Evolutionary conservation across 345 rosid genomes (phyloP).

Genomic region (Populus ilicifolia): DNA sequence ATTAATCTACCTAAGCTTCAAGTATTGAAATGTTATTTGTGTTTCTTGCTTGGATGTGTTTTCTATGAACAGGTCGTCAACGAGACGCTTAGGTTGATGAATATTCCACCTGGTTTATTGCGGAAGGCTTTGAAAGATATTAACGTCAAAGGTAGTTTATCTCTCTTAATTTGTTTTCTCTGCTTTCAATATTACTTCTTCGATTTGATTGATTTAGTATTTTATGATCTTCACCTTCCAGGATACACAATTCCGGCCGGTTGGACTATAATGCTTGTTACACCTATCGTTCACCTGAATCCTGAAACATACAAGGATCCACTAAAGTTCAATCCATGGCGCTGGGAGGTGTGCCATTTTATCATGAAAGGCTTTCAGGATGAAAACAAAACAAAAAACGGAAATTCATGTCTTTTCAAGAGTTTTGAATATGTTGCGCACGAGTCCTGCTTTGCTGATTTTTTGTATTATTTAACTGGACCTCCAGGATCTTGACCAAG

Average conservation of each 20-base stretch:
- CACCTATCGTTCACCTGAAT: conserved; percentile 16
- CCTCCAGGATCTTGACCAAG: neutral
- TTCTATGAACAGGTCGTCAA: neutral
- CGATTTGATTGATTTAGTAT: neutral
- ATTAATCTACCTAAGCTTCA: neutral
- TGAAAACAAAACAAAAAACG: neutral
- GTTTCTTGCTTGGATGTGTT: neutral
- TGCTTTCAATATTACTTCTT: neutral
- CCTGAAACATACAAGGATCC: conserved; percentile 29
- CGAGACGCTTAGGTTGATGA: conserved; percentile 5
- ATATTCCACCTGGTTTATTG: conserved; percentile 1
- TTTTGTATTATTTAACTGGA: neutral
- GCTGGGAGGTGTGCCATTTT: conserved; percentile 25
- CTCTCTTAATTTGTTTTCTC: neutral
- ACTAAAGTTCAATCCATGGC: conserved; percentile 29
- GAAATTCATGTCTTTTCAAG: neutral
- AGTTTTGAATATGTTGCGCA: neutral
- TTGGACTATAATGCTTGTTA: conserved; percentile 20
- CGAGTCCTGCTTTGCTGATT: neutral
- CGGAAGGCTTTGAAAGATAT: conserved; percentile 5
- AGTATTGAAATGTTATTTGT: neutral
- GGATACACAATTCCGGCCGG: conserved; percentile 35
- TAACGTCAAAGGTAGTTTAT: neutral
- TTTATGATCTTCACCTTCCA: neutral
- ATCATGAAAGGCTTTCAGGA: neutral